A percentile compares a stretch with the other conserved stretches of the same genome.
phyloP scores from a whole-genome alignment of 768 basidiomycete genomes.

The Russula ochroleuca region DNA sequence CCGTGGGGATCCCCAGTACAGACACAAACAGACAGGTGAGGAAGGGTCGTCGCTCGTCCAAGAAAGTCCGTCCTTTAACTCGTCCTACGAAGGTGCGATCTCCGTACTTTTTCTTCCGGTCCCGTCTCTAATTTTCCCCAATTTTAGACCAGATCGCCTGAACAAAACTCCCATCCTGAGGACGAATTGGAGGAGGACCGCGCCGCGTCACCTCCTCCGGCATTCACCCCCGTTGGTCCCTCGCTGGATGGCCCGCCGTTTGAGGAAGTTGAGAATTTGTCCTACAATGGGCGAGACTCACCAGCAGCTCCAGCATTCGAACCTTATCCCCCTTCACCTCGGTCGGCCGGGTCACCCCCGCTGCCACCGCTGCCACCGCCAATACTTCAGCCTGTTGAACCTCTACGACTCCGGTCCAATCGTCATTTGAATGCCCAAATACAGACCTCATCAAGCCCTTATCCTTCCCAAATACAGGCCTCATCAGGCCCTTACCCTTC shows the following conservation, averaged over 20 bases:
- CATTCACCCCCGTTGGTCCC: conserved; percentile 38
- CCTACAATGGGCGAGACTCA: conserved; percentile 29
- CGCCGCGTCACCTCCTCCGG: conserved; percentile 37
- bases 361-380: no score
- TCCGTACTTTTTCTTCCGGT: neutral
- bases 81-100: conserved; percentile 14
- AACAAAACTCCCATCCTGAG: neutral
- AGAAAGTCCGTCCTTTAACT: neutral
- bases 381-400: conserved; percentile 3
- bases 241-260: conserved; percentile 40
- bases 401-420: neutral
- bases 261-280: conserved; percentile 30
- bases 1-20: neutral
- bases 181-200: conserved; percentile 11
- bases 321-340: conserved; percentile 7
- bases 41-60: neutral
- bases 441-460: neutral
- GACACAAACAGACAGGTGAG: neutral
- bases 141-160: neutral
- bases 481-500: neutral
- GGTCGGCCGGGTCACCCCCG: neutral
- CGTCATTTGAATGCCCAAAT: conserved; percentile 6
- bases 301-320: conserved; percentile 28
- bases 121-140: neutral
- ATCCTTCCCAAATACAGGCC: neutral